These are phyloP conservation scores for Alternaria ethzedia DNA, from an alignment of 2,329 filamentous ascomycete species.

Conservation along the genomic window DNA sequence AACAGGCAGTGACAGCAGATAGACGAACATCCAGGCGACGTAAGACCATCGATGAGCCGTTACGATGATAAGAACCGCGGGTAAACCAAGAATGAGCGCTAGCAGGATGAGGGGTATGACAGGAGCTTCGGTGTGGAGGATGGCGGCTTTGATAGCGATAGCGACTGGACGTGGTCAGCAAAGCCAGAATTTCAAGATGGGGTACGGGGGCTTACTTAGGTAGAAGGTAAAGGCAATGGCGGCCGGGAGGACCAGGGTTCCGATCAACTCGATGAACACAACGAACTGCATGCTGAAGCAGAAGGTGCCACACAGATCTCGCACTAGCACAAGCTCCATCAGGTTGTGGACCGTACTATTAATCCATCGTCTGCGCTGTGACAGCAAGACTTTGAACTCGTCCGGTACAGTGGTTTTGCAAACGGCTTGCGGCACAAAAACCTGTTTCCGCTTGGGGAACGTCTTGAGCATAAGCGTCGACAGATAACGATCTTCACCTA, in stretches of 20 bases:
- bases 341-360: slow-evolving; percentile 99
- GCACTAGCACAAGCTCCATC: slow-evolving; percentile 94
- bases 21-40: slow-evolving; percentile 96
- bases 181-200: background rate
- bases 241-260: slow-evolving; percentile 91
- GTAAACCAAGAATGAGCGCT: slow-evolving; percentile 89
- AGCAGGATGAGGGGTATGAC: slow-evolving; percentile 90
- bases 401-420: slow-evolving; percentile 99
- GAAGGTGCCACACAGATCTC: slow-evolving; percentile 96
- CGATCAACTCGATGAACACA: slow-evolving; percentile 91
- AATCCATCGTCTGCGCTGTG: slow-evolving; percentile 96
- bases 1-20: slow-evolving; percentile 87
- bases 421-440: slow-evolving; percentile 97
- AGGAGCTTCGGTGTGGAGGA: slow-evolving; percentile 65
- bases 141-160: slow-evolving; percentile 77
- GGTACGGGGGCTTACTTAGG: slow-evolving; percentile 70
- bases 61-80: slow-evolving; percentile 86
- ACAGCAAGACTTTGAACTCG: slow-evolving; percentile 87
- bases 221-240: slow-evolving; percentile 98
- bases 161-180: slow-evolving; percentile 65
- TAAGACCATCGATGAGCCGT: slow-evolving; percentile 94
- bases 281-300: slow-evolving; percentile 99
- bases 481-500: slow-evolving; percentile 93
- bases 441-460: slow-evolving; percentile 98
- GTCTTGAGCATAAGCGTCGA: slow-evolving; percentile 98